Conservation (phyloP, 257 asterid genomes). For the Solanum corneliomulleri region DNA sequence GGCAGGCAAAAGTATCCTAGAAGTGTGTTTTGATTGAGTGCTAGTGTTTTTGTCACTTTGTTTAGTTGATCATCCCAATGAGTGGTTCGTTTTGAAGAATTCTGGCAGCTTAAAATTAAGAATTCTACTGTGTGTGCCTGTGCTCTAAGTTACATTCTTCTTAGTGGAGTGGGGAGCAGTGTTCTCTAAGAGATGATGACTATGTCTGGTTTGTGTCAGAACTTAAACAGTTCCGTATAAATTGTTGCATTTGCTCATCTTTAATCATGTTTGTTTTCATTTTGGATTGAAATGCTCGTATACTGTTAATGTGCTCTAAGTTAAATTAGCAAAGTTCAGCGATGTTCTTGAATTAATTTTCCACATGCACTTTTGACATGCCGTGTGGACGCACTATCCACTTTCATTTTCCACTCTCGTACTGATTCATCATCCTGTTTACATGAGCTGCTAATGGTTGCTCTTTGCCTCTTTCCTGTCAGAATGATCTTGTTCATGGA, state of each 20-base stretch:
- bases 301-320: neutral
- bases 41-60: neutral
- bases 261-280: neutral
- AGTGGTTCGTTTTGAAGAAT: neutral
- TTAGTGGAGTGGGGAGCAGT: neutral
- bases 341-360: neutral
- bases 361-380: neutral
- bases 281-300: neutral
- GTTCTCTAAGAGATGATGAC: neutral
- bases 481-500: constrained; percentile 99
- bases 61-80: neutral
- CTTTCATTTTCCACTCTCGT: neutral
- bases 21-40: neutral
- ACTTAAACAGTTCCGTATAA: neutral
- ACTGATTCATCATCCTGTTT: neutral
- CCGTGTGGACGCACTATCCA: neutral
- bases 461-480: constrained; percentile 13
- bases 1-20: neutral
- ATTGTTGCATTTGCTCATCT: neutral
- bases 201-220: neutral
- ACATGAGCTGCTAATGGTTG: neutral
- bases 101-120: neutral
- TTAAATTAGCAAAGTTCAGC: neutral
- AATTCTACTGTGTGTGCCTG: neutral
- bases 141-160: neutral